These are phyloP conservation scores for Lepidium didymum DNA, from an alignment of 345 rosid species.

Conservation along the genomic window DNA sequence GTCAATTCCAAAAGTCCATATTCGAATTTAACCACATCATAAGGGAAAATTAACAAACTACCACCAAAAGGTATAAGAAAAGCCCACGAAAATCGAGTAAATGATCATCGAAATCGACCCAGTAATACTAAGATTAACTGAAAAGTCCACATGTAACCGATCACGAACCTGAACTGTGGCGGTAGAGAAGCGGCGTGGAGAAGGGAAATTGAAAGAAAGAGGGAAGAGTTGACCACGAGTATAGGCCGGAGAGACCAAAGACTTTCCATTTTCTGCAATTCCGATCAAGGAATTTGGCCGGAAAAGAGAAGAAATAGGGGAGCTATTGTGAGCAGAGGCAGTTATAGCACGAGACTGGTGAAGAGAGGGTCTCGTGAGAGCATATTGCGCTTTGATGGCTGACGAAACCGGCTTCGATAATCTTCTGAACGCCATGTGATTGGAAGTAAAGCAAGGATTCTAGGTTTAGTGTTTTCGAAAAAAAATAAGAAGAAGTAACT, in stretches of 20 bases:
- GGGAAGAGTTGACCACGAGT: neutral
- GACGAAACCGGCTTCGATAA: neutral
- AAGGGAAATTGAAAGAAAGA: slow-evolving; percentile 10
- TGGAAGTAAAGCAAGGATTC: neutral
- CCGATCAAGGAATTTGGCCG: slow-evolving; percentile 12
- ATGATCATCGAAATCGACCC: neutral
- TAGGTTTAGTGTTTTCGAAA: neutral
- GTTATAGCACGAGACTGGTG: slow-evolving; percentile 15
- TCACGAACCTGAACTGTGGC: slow-evolving; percentile 8
- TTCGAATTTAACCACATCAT: too few species aligned
- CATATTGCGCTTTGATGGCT: neutral
- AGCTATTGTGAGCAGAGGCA: neutral
- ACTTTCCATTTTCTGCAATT: neutral
- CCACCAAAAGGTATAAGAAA: too few species aligned
- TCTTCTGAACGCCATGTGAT: slow-evolving; percentile 20
- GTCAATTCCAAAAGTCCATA: too few species aligned
- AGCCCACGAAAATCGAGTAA: too few species aligned
- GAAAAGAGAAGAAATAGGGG: neutral
- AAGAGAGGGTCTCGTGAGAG: neutral
- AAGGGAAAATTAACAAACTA: too few species aligned
- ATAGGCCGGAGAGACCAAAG: neutral
- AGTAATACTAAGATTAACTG: too few species aligned
- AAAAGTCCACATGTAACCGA: too few species aligned
- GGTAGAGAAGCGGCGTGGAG: slow-evolving; percentile 8
- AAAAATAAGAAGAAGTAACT: neutral